phyloP scores from a whole-genome alignment of 1,139 yeast genomes.

The Geotrichum carabidarum region DNA sequence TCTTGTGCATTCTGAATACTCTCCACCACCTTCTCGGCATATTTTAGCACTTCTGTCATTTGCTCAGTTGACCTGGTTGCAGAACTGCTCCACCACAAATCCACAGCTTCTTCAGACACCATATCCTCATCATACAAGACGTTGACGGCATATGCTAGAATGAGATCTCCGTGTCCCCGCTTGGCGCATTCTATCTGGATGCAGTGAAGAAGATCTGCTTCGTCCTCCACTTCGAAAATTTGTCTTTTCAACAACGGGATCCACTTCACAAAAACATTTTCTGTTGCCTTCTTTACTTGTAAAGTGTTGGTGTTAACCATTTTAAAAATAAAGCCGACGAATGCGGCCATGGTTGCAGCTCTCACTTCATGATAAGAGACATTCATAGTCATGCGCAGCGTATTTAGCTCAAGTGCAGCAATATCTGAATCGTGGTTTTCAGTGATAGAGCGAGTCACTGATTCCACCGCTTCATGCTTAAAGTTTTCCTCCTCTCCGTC shows the following conservation, averaged over 20 bases:
- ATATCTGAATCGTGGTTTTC: constrained; percentile 91
- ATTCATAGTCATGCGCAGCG: constrained; percentile 95
- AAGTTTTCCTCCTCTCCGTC: constrained; percentile 75
- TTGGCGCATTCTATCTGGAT: constrained; percentile 49
- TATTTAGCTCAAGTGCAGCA: constrained; percentile 84
- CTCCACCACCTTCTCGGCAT: constrained; percentile 69
- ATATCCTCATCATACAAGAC: constrained; percentile 75
- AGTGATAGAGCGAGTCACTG: constrained; percentile 84
- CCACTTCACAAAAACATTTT: constrained; percentile 74
- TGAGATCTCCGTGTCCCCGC: constrained; percentile 42
- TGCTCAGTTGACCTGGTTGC: constrained; percentile 44
- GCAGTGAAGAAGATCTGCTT: constrained; percentile 62
- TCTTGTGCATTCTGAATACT: constrained; percentile 90
- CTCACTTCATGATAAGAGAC: constrained; percentile 92
- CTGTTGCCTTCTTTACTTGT: constrained; percentile 67
- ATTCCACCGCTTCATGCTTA: constrained; percentile 83
- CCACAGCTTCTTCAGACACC: constrained; percentile 72
- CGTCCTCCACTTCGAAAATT: constrained; percentile 74
- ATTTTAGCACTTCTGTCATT: constrained; percentile 47
- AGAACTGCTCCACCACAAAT: constrained; percentile 69
- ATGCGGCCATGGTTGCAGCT: constrained; percentile 68
- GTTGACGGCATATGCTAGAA: constrained; percentile 60
- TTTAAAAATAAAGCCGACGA: constrained; percentile 62
- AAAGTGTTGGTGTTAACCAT: constrained; percentile 72
- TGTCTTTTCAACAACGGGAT: constrained; percentile 67